Percentiles rank a stretch among this genome's conserved stretches.
These are phyloP conservation scores for Beauveria bassiana DNA, from an alignment of 2,329 filamentous ascomycete species.

Conservation along the genomic window DNA sequence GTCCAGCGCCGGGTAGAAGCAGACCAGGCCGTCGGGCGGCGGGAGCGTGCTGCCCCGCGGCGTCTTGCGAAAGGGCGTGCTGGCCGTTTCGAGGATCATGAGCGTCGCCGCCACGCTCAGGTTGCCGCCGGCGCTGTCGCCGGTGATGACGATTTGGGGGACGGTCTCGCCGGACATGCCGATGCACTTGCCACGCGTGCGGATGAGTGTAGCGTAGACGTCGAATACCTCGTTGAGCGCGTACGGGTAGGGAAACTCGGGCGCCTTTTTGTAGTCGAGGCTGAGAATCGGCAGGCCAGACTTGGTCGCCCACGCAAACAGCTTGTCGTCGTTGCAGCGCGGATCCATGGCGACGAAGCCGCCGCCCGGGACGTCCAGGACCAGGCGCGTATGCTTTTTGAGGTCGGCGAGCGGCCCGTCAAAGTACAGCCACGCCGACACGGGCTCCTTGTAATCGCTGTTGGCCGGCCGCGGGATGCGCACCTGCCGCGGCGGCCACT, in stretches of 20 bases:
- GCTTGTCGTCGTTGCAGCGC: constrained; percentile 87
- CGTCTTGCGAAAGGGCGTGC: constrained; percentile 28
- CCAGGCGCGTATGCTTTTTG: constrained; percentile 65
- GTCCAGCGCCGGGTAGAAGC: constrained; percentile 85
- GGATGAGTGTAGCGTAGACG: constrained; percentile 32
- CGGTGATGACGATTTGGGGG: constrained; percentile 37
- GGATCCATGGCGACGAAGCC: constrained; percentile 97
- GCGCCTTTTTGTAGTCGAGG: constrained; percentile 66
- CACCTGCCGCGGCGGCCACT: constrained; percentile 73
- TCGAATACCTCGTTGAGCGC: constrained; percentile 44
- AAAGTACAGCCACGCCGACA: constrained; percentile 87
- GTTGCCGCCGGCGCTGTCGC: constrained; percentile 43
- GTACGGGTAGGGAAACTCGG: constrained; percentile 42
- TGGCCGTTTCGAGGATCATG: constrained; percentile 77
- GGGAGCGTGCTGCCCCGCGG: constrained; percentile 50
- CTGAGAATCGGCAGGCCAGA: constrained; percentile 84
- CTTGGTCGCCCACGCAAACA: constrained; percentile 85
- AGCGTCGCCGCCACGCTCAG: constrained; percentile 62
- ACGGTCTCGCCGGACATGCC: constrained; percentile 32
- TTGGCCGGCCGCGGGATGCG: constrained; percentile 72
- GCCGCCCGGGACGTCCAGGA: constrained; percentile 87
- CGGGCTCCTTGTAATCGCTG: constrained; percentile 76
- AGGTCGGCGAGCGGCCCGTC: constrained; percentile 77
- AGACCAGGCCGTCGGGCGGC: constrained; percentile 68
- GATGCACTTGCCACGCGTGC: constrained; percentile 34